phyloP scores from a whole-genome alignment of 768 basidiomycete genomes.

The Hirschioporus abietinus region DNA sequence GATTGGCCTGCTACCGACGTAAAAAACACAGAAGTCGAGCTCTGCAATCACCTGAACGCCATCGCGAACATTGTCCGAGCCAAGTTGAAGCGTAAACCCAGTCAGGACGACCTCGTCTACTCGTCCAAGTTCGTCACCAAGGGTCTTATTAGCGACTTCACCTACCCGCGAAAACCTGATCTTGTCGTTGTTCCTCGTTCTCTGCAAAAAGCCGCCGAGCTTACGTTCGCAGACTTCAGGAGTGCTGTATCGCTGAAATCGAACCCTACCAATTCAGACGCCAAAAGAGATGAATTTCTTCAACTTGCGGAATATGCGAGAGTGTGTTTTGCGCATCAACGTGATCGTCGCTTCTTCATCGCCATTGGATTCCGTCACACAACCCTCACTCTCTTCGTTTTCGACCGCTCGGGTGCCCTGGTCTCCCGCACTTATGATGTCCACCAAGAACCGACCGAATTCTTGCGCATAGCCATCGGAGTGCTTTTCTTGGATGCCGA shows the following conservation, averaged over 20 bases:
- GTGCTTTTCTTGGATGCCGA: neutral
- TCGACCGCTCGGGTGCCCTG: neutral
- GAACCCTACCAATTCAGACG: neutral
- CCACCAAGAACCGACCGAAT: neutral
- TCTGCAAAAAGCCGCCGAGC: neutral
- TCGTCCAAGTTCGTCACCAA: neutral
- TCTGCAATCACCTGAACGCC: neutral
- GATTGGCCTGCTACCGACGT: neutral
- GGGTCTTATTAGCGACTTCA: neutral
- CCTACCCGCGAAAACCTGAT: neutral
- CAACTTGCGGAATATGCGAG: neutral
- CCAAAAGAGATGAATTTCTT: neutral
- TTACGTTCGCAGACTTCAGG: neutral
- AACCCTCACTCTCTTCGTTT: neutral
- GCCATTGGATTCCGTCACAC: neutral
- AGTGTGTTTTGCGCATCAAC: neutral
- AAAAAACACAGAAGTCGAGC: neutral
- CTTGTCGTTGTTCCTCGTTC: neutral
- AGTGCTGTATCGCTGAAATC: neutral
- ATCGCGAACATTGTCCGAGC: neutral
- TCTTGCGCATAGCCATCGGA: conserved; percentile 1
- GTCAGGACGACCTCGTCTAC: neutral
- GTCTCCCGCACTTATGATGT: neutral
- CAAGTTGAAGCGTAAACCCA: neutral
- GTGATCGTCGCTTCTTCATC: neutral